A percentile compares a stretch with the other conserved stretches of the same genome.
Evolutionary conservation across 2,329 filamentous ascomycete genomes (phyloP).

Genomic region (Raffaelea ambrosiae): DNA sequence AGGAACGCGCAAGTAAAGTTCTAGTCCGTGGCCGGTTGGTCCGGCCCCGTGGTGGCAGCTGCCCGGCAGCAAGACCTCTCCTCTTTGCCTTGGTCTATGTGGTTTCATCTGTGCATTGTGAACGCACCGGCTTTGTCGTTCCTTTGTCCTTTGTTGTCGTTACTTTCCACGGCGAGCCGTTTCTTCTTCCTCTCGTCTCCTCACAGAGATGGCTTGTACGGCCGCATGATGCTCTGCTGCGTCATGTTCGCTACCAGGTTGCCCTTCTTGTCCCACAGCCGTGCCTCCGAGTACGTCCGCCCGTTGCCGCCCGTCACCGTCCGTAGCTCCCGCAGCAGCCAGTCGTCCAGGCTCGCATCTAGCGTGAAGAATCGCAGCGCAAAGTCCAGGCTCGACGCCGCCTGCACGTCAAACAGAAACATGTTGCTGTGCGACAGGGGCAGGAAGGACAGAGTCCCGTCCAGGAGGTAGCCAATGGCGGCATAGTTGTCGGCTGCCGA

Average conservation of each 20-base stretch:
- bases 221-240: not conserved
- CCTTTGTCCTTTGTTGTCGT: too few species aligned
- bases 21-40: too few species aligned
- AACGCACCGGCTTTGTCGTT: too few species aligned
- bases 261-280: not conserved
- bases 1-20: too few species aligned
- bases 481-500: not conserved
- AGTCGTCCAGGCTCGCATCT: not conserved
- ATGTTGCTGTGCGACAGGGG: not conserved
- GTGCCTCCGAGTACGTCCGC: not conserved
- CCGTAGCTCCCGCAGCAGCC: not conserved
- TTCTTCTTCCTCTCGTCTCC: too few species aligned
- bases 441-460: not conserved
- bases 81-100: too few species aligned
- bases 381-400: not conserved
- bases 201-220: not conserved
- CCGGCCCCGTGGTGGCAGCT: too few species aligned
- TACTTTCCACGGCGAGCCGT: too few species aligned
- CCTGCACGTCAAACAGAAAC: not conserved
- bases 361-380: not conserved
- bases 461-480: not conserved
- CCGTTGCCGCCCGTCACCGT: not conserved
- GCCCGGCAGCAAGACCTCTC: too few species aligned
- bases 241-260: not conserved
- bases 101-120: too few species aligned